These are phyloP conservation scores for Fremontodendron californicum DNA, from an alignment of 345 rosid genomes.

Conservation along the genomic window DNA sequence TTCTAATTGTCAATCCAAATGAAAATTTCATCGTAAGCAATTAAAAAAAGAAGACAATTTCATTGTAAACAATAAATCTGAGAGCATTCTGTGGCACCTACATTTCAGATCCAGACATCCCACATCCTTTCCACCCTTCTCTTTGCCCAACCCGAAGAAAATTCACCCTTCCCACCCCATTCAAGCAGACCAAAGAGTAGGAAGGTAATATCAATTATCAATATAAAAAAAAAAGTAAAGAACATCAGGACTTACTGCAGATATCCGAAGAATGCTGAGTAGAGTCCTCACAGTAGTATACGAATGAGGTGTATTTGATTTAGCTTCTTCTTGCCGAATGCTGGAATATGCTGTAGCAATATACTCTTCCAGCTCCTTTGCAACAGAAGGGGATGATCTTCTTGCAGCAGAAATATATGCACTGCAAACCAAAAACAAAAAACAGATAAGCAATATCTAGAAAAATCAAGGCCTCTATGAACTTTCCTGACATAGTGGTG, in stretches of 20 bases:
- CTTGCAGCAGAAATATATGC: conserved; percentile 93
- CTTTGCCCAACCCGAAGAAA: conserved; percentile 1
- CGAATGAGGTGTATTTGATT: conserved; percentile 79
- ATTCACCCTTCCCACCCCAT: background rate
- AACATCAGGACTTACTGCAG: conserved; percentile 62
- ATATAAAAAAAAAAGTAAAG: background rate
- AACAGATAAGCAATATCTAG: conserved; percentile 3
- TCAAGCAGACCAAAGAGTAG: background rate
- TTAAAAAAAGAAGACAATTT: background rate
- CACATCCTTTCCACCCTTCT: background rate
- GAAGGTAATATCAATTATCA: background rate
- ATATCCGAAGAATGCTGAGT: conserved; percentile 91
- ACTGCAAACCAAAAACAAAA: conserved; percentile 32
- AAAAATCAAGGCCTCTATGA: conserved; percentile 8
- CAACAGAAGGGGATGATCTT: conserved; percentile 71
- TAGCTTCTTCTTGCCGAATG: conserved; percentile 98
- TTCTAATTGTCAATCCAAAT: background rate
- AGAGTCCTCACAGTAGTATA: conserved; percentile 89
- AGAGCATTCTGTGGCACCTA: background rate
- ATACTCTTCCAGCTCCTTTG: conserved; percentile 84
- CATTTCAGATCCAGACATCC: background rate
- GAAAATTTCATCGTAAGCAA: background rate
- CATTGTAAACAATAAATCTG: background rate
- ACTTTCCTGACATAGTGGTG: background rate
- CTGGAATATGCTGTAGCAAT: conserved; percentile 84